phyloP scores from a whole-genome alignment of 202 grass and related monocot genomes.

The Bolboschoenoplectus hybrid region DNA sequence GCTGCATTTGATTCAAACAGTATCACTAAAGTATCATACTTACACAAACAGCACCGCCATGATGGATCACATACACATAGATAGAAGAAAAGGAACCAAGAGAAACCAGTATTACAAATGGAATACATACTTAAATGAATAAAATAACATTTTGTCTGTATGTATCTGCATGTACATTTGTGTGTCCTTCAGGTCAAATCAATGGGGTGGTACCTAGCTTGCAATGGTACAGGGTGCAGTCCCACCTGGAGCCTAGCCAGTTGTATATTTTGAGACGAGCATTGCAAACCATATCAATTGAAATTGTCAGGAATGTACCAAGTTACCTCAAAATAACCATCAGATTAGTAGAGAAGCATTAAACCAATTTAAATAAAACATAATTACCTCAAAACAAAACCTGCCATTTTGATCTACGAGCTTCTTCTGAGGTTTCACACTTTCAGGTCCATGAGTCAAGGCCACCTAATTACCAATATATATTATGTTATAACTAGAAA shows the following conservation, averaged over 20 bases:
- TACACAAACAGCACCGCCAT: background rate
- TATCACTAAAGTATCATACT: background rate
- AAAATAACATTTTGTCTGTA: background rate
- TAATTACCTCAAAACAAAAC: constrained; percentile 94
- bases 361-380: constrained; percentile 7
- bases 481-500: constrained; percentile 21
- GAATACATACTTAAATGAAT: background rate
- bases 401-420: constrained; percentile 63
- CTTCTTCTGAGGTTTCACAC: constrained; percentile 76
- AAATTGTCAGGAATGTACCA: background rate
- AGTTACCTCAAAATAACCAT: constrained; percentile 17
- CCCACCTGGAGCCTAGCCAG: background rate
- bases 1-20: background rate
- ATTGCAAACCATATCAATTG: background rate
- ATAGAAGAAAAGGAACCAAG: background rate
- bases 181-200: constrained; percentile 7
- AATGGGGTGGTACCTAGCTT: constrained; percentile 1
- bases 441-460: constrained; percentile 81
- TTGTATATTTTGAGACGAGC: background rate
- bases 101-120: constrained; percentile 8
- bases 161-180: background rate
- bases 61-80: background rate
- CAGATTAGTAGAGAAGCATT: background rate
- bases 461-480: constrained; percentile 58
- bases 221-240: constrained; percentile 1